Percentiles rank a stretch among this genome's conserved stretches.
phyloP scores from a whole-genome alignment of 768 basidiomycete species.

The Collybia mongolica region DNA sequence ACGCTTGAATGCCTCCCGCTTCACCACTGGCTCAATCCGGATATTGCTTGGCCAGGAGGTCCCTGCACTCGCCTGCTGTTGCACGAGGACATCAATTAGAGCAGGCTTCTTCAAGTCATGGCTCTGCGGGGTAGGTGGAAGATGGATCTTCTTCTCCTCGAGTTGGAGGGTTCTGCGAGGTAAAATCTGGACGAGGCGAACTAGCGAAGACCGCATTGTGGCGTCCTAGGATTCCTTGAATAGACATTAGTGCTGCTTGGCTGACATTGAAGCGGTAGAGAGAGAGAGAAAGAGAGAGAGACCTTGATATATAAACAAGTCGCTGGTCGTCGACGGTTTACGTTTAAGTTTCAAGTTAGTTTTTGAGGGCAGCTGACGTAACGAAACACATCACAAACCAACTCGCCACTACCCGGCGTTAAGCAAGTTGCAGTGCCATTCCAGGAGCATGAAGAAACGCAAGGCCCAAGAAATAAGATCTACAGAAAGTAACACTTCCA shows the following conservation, averaged over 20 bases:
- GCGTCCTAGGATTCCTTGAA: not conserved
- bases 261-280: not conserved
- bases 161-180: slow-evolving; percentile 30
- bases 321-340: no score
- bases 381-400: no score
- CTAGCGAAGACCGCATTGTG: slow-evolving; percentile 34
- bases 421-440: not conserved
- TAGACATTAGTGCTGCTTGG: not conserved
- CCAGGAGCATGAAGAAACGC: slow-evolving; percentile 12
- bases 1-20: slow-evolving; percentile 34
- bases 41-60: slow-evolving; percentile 43
- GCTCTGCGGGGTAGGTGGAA: slow-evolving; percentile 30
- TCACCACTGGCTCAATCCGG: slow-evolving; percentile 42
- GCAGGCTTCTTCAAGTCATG: slow-evolving; percentile 31
- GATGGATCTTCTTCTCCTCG: slow-evolving; percentile 26
- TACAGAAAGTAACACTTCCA: not conserved
- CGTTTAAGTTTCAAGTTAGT: no score
- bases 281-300: no score
- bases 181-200: slow-evolving; percentile 35
- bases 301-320: no score
- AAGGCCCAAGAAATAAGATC: not conserved
- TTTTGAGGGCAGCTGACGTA: no score
- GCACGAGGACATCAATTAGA: slow-evolving; percentile 33
- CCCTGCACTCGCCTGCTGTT: slow-evolving; percentile 31
- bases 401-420: no score